phyloP scores from a whole-genome alignment of 2,329 filamentous ascomycete species.

The Teratosphaeria nubilosa region DNA sequence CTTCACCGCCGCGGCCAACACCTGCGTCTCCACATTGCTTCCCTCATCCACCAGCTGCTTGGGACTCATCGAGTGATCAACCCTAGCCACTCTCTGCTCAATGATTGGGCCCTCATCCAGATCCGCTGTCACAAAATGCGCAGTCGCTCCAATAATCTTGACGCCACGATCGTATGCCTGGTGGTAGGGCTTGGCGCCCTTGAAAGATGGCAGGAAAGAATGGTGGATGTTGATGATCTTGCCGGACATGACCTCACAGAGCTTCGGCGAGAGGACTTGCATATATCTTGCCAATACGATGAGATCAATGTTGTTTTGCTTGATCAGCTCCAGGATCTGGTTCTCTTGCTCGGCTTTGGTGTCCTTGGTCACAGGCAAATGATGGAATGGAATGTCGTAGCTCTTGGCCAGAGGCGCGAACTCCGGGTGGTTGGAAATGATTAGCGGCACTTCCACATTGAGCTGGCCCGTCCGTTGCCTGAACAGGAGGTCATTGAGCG shows the following conservation, averaged over 20 bases:
- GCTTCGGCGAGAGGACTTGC: constrained; percentile 67
- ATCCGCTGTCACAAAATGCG: constrained; percentile 78
- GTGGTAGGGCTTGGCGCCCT: constrained; percentile 80
- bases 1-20: constrained; percentile 70
- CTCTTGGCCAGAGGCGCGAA: constrained; percentile 57
- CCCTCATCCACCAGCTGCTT: constrained; percentile 71
- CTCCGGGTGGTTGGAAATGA: constrained; percentile 75
- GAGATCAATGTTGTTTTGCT: constrained; percentile 61
- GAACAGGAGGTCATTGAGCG: constrained; percentile 75
- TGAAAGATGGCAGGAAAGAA: constrained; percentile 76
- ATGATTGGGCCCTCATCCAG: constrained; percentile 82
- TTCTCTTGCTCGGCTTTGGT: constrained; percentile 67
- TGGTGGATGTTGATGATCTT: constrained; percentile 91
- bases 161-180: constrained; percentile 79
- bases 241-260: constrained; percentile 71
- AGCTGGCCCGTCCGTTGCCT: constrained; percentile 65
- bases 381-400: constrained; percentile 70
- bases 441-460: constrained; percentile 62
- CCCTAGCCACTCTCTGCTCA: constrained; percentile 68
- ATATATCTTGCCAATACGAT: constrained; percentile 78
- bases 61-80: constrained; percentile 66
- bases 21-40: constrained; percentile 75
- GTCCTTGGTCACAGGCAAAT: constrained; percentile 68
- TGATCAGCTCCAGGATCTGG: constrained; percentile 60
- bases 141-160: constrained; percentile 79